These are phyloP conservation scores for Limonium bicolor DNA, from an alignment of 148 eudicot species.

Conservation along the genomic window DNA sequence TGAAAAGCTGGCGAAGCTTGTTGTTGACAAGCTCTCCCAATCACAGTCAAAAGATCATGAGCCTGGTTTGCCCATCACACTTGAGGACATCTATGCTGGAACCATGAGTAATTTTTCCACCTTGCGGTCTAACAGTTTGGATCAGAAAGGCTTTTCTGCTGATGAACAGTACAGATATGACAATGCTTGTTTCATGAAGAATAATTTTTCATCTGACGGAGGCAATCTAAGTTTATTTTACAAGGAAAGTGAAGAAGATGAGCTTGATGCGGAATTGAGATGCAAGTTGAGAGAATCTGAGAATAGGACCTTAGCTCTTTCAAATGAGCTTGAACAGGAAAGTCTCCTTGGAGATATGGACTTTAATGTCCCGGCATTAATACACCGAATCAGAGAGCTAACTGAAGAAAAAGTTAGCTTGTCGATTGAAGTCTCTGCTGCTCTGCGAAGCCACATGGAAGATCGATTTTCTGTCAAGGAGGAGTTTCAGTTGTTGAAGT, in stretches of 20 bases:
- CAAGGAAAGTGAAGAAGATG: conserved; percentile 18
- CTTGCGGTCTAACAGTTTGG: conserved; percentile 12
- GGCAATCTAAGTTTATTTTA: conserved; percentile 4
- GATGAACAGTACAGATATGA: conserved; percentile 8
- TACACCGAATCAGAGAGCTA: conserved; percentile 41
- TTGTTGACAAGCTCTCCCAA: conserved; percentile 67
- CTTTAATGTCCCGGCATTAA: conserved; percentile 30
- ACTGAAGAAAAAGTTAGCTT: conserved; percentile 45
- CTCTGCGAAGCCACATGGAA: conserved; percentile 26
- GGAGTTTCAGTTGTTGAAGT: conserved; percentile 19
- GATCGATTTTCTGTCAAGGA: conserved; percentile 38
- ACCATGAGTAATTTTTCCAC: conserved; percentile 15
- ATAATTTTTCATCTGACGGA: conserved; percentile 10
- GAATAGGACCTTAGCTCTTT: conserved; percentile 30
- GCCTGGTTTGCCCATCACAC: conserved; percentile 50
- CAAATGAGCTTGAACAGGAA: conserved; percentile 51
- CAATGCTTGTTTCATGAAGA: conserved; percentile 13
- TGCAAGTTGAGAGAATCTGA: conserved; percentile 57
- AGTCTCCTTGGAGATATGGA: conserved; percentile 29
- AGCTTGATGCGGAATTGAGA: conserved; percentile 29
- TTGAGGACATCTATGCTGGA: conserved; percentile 58
- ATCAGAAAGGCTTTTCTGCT: conserved; percentile 5
- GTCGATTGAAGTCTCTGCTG: conserved; percentile 47
- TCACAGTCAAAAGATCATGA: conserved; percentile 37
- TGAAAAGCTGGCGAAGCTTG: conserved; percentile 69